Evolutionary conservation across 768 basidiomycete genomes (phyloP).

Genomic region (Agaricus subrufescens): DNA sequence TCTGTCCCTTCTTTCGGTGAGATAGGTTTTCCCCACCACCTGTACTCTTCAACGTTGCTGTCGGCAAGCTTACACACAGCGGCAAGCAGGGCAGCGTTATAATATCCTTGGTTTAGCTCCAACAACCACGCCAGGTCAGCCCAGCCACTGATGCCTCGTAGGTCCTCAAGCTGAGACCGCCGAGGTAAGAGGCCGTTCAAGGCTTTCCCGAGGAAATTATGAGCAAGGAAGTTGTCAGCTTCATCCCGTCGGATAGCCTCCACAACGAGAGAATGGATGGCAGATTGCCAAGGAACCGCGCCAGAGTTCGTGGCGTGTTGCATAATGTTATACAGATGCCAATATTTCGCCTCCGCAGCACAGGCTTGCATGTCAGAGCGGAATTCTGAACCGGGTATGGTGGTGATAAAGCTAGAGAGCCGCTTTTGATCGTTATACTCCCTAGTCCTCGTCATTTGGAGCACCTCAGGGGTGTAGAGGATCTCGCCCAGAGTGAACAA

Average conservation of each 20-base stretch:
- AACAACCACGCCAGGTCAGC: slow-evolving; percentile 21
- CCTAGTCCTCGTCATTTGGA: background rate
- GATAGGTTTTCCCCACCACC: slow-evolving; percentile 11
- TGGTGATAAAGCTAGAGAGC: background rate
- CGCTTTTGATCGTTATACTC: background rate
- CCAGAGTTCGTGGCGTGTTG: slow-evolving; percentile 16
- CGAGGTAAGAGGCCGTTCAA: slow-evolving; percentile 21
- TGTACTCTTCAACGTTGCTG: background rate
- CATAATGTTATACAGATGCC: slow-evolving; percentile 19
- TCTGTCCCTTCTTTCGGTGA: slow-evolving; percentile 7
- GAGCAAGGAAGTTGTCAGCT: slow-evolving; percentile 10
- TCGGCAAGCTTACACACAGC: slow-evolving; percentile 16
- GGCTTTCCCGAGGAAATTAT: slow-evolving; percentile 18
- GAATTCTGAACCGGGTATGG: background rate
- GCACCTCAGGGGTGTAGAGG: background rate
- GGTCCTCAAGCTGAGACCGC: slow-evolving; percentile 12
- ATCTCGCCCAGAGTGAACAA: slow-evolving; percentile 9
- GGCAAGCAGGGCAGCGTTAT: slow-evolving; percentile 20
- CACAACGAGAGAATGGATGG: slow-evolving; percentile 19
- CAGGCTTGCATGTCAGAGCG: slow-evolving; percentile 6
- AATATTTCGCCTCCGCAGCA: slow-evolving; percentile 7
- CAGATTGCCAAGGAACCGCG: slow-evolving; percentile 15
- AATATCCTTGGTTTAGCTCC: slow-evolving; percentile 22
- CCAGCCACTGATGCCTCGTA: slow-evolving; percentile 17
- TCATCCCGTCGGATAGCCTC: slow-evolving; percentile 20